Percentiles rank a stretch among this genome's conserved stretches.
phyloP scores from a whole-genome alignment of 2,329 filamentous ascomycete species.

The Pseudogymnoascus sp. region DNA sequence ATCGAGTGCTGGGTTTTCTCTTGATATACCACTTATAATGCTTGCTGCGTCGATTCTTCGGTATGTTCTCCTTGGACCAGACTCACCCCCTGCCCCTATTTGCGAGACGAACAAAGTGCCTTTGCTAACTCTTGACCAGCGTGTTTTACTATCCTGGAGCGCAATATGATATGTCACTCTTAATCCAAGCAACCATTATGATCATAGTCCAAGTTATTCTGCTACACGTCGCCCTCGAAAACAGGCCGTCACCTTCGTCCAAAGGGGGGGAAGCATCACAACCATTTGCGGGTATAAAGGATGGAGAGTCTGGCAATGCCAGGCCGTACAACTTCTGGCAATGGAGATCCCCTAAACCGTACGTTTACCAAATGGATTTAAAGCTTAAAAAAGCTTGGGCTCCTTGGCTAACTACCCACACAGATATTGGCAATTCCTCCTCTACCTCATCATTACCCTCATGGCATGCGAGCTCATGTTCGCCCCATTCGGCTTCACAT shows the following conservation, averaged over 20 bases:
- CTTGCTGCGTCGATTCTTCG: conserved; percentile 61
- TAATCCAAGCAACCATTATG: conserved; percentile 61
- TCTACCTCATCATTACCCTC: conserved; percentile 59
- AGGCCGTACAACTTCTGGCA: conserved; percentile 78
- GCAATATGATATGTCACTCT: conserved; percentile 56
- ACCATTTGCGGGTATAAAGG: conserved; percentile 51
- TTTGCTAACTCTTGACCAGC: conserved; percentile 34
- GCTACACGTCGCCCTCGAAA: conserved; percentile 62
- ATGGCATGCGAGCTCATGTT: conserved; percentile 62
- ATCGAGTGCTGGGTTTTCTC: conserved; percentile 62
- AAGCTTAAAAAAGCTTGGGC: conserved; percentile 13
- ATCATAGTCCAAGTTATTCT: conserved; percentile 57
- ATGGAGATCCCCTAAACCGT: conserved; percentile 67
- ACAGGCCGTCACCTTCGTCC: conserved; percentile 53
- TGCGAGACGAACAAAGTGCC: not conserved
- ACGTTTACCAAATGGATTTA: conserved; percentile 18
- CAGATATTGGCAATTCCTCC: conserved; percentile 72
- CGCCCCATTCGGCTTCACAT: conserved; percentile 50
- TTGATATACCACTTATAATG: conserved; percentile 69
- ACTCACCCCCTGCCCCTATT: not conserved
- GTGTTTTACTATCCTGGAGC: conserved; percentile 66
- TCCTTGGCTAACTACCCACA: conserved; percentile 6
- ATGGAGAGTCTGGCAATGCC: conserved; percentile 34
- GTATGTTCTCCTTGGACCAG: conserved; percentile 34
- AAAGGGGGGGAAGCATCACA: conserved; percentile 54